Percentiles rank a stretch among this genome's conserved stretches.
phyloP scores from a whole-genome alignment of 768 basidiomycete genomes.

The Mycena leptocephala region DNA sequence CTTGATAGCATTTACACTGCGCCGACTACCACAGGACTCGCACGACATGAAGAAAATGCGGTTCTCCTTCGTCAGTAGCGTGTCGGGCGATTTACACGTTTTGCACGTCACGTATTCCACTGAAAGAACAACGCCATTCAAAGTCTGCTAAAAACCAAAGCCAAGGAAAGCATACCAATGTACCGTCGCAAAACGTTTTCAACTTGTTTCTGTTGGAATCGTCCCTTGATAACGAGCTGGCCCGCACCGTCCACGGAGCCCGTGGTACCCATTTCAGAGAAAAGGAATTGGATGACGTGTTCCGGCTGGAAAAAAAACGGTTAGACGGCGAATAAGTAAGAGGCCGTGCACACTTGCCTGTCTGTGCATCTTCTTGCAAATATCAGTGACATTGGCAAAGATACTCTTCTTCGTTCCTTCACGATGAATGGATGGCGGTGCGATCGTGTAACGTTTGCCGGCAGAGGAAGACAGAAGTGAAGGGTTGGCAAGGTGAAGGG shows the following conservation, averaged over 20 bases:
- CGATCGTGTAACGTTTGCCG: slow-evolving; percentile 97
- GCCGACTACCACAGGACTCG: slow-evolving; percentile 91
- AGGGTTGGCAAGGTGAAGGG: slow-evolving; percentile 95
- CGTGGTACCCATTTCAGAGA: slow-evolving; percentile 98
- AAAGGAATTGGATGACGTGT: slow-evolving; percentile 97
- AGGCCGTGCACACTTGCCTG: slow-evolving; percentile 54
- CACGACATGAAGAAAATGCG: slow-evolving; percentile 99
- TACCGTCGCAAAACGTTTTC: slow-evolving; percentile 97
- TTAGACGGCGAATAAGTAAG: background rate
- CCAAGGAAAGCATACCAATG: slow-evolving; percentile 78
- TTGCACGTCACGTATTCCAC: slow-evolving; percentile 99
- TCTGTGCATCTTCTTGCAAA: slow-evolving; percentile 98
- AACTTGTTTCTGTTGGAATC: slow-evolving; percentile 98
- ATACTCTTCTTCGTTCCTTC: slow-evolving; percentile 99
- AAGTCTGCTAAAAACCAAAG: background rate
- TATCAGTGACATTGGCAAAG: slow-evolving; percentile 97
- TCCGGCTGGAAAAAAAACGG: slow-evolving; percentile 74
- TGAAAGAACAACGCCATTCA: slow-evolving; percentile 45
- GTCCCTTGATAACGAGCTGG: slow-evolving; percentile 96
- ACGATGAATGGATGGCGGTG: slow-evolving; percentile 93
- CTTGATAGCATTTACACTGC: slow-evolving; percentile 97
- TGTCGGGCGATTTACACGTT: slow-evolving; percentile 99
- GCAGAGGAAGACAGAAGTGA: slow-evolving; percentile 85
- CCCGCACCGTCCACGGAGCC: slow-evolving; percentile 95
- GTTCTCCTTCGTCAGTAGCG: slow-evolving; percentile 96